Base-by-base conservation (phyloP, 2,329 filamentous ascomycete genomes). In the Hypoxylon sp. region DNA sequence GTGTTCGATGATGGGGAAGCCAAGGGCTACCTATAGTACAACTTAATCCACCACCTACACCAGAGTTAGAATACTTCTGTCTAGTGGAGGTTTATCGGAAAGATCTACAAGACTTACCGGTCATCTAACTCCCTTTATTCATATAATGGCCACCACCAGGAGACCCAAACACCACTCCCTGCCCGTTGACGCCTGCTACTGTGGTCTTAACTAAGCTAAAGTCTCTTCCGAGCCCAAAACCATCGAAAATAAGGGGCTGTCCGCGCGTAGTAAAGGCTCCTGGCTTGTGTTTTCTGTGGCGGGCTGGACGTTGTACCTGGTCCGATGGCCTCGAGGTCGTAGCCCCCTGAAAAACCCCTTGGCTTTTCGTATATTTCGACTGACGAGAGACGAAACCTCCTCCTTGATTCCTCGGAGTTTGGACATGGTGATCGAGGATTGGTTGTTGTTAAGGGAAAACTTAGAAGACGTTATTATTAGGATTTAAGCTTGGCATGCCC, bases 261-360 rank as follows among this genome's bases (percentile, higher is more conserved):
- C 16, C 2, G 11, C 11, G 36, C 36, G 9, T 4, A 40, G 36
- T 11, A 40, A 18, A 20, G 36, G 16, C 14, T 18, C n/a, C 36
- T 40, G 36, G 9, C 36, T 40, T 11, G 36, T 3, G 7, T n/a
- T 40, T 11, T 14, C 7, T 40, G 36, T n/a, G 9, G 36, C 18
- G n/a, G n/a, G n/a, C n/a, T 38, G 36, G 9, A 38, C n/a, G 7
- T 9, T 18, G 4, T 20, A 3, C 36, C 20, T 14, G 36, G 8
- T 4, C 36, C 20, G 36, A 20, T 20, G 8, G 36, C 20, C 36
- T 11, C 36, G 36, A 40, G 36, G 16, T 53, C 12, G 16, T 32
- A 22, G 30, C 51, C 36, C 36, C 38, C 32, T 18, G 14, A 53
- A 14, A 4, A 44, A 53, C 24, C 26, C 51, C 38, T 40, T 53